A percentile compares a stretch with the other conserved stretches of the same genome.
Conservation (phyloP, 106 monocot species). For the Dioscorea zingiberensis region DNA sequence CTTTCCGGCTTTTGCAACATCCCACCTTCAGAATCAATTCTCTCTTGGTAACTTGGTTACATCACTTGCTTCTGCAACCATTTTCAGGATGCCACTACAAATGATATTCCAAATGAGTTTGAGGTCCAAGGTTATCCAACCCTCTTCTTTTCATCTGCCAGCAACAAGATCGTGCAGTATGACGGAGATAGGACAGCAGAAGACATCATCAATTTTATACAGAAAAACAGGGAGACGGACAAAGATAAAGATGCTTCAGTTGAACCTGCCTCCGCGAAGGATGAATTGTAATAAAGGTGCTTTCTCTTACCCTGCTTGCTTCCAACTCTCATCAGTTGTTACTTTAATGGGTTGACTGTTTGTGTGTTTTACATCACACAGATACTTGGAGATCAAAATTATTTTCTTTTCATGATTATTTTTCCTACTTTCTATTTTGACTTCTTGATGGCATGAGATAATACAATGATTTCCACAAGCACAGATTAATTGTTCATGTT, state of each 20-base stretch:
- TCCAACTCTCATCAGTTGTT: neutral
- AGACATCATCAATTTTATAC: constrained; percentile 42
- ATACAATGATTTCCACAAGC: no score
- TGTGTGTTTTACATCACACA: no score
- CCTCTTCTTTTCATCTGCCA: constrained; percentile 42
- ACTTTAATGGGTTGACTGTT: no score
- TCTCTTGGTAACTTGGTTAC: neutral
- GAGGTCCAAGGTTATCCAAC: constrained; percentile 46
- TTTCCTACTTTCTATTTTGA: no score
- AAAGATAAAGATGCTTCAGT: neutral
- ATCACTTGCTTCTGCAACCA: neutral
- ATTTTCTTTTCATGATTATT: no score
- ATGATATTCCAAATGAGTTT: constrained; percentile 48
- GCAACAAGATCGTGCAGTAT: constrained; percentile 33
- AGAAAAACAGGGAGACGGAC: constrained; percentile 26
- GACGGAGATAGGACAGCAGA: constrained; percentile 44
- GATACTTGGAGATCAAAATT: no score
- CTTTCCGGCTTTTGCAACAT: no score
- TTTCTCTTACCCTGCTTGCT: neutral
- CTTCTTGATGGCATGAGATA: no score
- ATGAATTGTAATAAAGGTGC: constrained; percentile 28
- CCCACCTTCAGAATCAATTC: no score
- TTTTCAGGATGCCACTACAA: constrained; percentile 53
- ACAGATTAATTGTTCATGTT: no score
- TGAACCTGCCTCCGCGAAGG: constrained; percentile 28